Conservation (phyloP, 176 grass and related monocot species). For the bread wheat (Triticum aestivum) region DNA sequence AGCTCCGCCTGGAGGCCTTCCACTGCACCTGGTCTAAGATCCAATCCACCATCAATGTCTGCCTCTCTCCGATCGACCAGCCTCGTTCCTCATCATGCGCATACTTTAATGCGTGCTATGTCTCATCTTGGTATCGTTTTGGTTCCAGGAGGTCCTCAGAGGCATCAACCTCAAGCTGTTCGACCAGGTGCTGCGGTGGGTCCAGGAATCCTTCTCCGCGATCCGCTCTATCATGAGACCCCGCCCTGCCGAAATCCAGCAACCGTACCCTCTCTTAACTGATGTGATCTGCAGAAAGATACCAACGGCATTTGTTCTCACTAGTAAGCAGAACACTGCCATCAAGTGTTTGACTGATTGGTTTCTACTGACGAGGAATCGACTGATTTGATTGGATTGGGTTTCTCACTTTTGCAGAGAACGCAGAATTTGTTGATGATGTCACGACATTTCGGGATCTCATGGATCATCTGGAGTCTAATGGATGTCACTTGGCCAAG, state of each 20-base stretch:
- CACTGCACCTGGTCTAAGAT: constrained; percentile 74
- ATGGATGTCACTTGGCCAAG: constrained; percentile 64
- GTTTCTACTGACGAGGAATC: background rate
- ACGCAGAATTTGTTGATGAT: constrained; percentile 85
- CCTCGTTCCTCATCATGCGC: background rate
- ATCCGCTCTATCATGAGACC: constrained; percentile 26
- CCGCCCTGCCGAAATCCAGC: constrained; percentile 48
- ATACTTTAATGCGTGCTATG: background rate
- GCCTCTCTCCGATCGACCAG: no score
- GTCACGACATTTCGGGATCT: constrained; percentile 75
- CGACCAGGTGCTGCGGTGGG: constrained; percentile 76
- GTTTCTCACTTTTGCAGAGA: constrained; percentile 53
- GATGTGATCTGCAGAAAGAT: constrained; percentile 72
- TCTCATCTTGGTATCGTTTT: constrained; percentile 3
- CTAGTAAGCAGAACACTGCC: constrained; percentile 45
- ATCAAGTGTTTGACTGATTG: constrained; percentile 11
- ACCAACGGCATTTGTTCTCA: constrained; percentile 65
- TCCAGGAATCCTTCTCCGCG: constrained; percentile 54
- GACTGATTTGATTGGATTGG: constrained; percentile 2
- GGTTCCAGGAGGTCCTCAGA: constrained; percentile 60
- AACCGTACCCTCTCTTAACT: constrained; percentile 60
- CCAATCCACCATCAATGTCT: constrained; percentile 65
- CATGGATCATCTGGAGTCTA: constrained; percentile 52
- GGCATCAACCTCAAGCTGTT: constrained; percentile 78
- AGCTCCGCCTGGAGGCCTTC: constrained; percentile 69